phyloP scores from a whole-genome alignment of 2,329 filamentous ascomycete species.

The Aspergillus niger region DNA sequence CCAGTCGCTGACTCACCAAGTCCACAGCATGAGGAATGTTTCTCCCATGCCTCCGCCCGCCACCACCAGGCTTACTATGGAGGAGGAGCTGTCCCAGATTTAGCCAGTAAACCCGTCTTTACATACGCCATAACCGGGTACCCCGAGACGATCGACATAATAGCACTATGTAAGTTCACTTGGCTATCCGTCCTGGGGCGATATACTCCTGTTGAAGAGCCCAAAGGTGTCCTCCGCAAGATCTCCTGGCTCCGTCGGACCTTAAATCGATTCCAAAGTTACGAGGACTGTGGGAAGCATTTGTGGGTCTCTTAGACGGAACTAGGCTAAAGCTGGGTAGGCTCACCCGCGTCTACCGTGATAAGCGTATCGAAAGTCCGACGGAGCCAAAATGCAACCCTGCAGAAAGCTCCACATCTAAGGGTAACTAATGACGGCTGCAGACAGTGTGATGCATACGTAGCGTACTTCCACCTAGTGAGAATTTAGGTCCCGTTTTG shows the following conservation, averaged over 20 bases:
- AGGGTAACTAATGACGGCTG: no score
- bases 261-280: background rate
- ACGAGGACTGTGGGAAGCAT: background rate
- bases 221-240: background rate
- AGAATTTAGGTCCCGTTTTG: no score
- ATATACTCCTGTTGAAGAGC: background rate
- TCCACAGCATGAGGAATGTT: background rate
- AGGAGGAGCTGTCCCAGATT: background rate
- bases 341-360: no score
- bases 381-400: no score
- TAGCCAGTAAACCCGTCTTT: background rate
- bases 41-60: background rate
- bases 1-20: background rate
- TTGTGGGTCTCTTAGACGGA: background rate
- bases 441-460: no score
- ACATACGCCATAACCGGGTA: background rate
- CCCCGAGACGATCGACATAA: background rate
- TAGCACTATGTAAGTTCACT: background rate
- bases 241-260: background rate
- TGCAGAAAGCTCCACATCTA: no score
- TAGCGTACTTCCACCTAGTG: no score
- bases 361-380: no score
- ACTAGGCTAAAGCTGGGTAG: background rate
- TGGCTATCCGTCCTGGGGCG: background rate
- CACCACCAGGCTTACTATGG: background rate